Evolutionary conservation across 257 asterid species (phyloP), one percentile per base, ranked within the genome.

Genomic region (Apocynum venetum): DNA sequence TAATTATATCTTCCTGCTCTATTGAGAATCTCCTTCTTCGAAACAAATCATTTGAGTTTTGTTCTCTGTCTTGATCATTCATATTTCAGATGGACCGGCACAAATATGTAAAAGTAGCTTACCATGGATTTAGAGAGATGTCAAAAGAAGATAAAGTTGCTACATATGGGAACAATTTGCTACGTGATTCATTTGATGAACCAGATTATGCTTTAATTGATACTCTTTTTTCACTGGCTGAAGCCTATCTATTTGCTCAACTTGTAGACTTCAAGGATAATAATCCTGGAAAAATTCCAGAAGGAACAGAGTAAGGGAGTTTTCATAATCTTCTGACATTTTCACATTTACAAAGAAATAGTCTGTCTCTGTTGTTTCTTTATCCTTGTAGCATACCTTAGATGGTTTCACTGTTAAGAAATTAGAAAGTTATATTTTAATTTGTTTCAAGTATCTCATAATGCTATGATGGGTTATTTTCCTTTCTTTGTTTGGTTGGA

Each of bases 191-290:
- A 72, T 93, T 93, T 86, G 97, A 93, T 82, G 97, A 90, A 80
- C 99, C 98, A 72, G 97, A 90, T 74, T 96, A 93, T 85, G 97
- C 96, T 73, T 91, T 93, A 74, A 90, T 93, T 72, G 99, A 96
- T 82, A 96, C 99, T 56, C 97, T 96, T 56, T 96, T 96, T 88
- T 91, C 96, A 72, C 94, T 96, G 71, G 98, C 97, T 72, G 99
- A 92, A 88, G 96, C 97, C 60, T 96, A 96, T 83, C 86, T 93
- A 73, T 93, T 96, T 86, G 98, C 98, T 52, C 99, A 96, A 84
- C 97, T 93, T 68, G 97, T 96, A 81, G 97, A 91, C 88, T 93
- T 87, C 86, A 93, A 88, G 90, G 99, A 96, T 85, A 87, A 90
- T 44, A 91, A 96, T 87, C 96, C 90, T 4, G 97, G 93, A 82